These are phyloP conservation scores for Margaritispora aquatica DNA, from an alignment of 495 filamentous ascomycete species.

Conservation along the genomic window DNA sequence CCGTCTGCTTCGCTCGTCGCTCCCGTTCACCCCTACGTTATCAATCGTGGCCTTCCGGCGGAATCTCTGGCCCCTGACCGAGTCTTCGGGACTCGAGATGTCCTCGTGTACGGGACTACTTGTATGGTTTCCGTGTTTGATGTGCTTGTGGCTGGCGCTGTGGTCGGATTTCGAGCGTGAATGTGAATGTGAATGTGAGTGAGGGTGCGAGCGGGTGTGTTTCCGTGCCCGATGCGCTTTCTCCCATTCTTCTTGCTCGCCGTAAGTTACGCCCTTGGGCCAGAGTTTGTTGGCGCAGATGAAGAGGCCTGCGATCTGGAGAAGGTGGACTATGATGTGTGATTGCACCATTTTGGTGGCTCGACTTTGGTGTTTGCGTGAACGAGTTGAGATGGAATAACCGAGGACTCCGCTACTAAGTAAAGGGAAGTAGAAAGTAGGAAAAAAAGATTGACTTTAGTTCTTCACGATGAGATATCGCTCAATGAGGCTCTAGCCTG, in stretches of 20 bases:
- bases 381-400: neutral
- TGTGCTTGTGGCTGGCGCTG: no score
- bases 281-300: constrained; percentile 16
- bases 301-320: constrained; percentile 16
- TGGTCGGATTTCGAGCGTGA: no score
- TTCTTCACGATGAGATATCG: no score
- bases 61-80: neutral
- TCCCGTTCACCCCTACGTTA: neutral
- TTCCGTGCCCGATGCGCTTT: constrained; percentile 7
- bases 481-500: constrained; percentile 13
- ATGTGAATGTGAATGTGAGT: no score
- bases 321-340: constrained; percentile 9
- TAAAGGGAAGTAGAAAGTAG: no score
- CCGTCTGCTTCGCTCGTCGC: neutral
- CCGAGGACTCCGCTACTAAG: no score
- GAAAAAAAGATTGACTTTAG: no score
- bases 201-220: neutral
- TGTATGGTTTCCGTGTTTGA: no score
- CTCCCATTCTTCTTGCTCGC: constrained; percentile 20
- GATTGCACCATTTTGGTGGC: constrained; percentile 5
- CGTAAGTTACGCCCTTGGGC: constrained; percentile 21
- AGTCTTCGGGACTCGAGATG: neutral
- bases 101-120: neutral
- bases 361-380: neutral
- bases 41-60: constrained; percentile 3